Base-by-base conservation (phyloP, 1,284 basidiomycete genomes). In the Boletus albobrunnescens region DNA sequence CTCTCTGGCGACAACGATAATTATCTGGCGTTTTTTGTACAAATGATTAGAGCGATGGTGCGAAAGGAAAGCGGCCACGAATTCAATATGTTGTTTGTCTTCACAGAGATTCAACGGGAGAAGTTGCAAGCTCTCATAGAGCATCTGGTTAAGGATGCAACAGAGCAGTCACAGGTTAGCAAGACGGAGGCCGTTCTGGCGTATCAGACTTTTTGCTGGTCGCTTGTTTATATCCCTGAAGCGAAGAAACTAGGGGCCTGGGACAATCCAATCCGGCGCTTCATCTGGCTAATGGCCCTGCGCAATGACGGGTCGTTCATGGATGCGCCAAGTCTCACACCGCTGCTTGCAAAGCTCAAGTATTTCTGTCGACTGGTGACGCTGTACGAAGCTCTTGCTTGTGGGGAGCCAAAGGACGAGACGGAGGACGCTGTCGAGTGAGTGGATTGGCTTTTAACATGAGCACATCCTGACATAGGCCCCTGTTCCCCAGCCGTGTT, bases 251-350 rank as follows among this genome's bases (percentile, higher is more conserved):
- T 30, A n/a, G 14, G 14, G 28, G 28, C 14, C 7, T 55, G 49
- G 53, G 35, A 26, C 2, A 44, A 46, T 12, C 44, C 46, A 0
- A 35, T 54, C 3, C 17, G 13, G 10, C 23, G 37, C 2, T 45
- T n/a, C 26, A 46, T 56, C 12, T 55, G 50, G 54, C 20, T 54
- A 3, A 53, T 32, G 45, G 50, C 49, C 1, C 26, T 54, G 0
- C 33, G 20, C 1, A 11, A 35, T 0, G 37, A 54, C 4, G 42
- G 50, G 6, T 40, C 28, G 0, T 56, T 56, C 14, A 41, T 55
- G 14, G 23, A 47, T 0, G 37, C 37, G 0, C 23, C 26, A 0
- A 12, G 2, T 1, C 43, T 56, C 3, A 54, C 40, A 1, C 50
- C 33, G 0, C 2, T 45, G 1, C 42, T 54, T 0, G 45, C 45